A percentile compares a stretch with the other conserved stretches of the same genome.
phyloP scores from a whole-genome alignment of 495 filamentous ascomycete species.

The Evernia prunastri region DNA sequence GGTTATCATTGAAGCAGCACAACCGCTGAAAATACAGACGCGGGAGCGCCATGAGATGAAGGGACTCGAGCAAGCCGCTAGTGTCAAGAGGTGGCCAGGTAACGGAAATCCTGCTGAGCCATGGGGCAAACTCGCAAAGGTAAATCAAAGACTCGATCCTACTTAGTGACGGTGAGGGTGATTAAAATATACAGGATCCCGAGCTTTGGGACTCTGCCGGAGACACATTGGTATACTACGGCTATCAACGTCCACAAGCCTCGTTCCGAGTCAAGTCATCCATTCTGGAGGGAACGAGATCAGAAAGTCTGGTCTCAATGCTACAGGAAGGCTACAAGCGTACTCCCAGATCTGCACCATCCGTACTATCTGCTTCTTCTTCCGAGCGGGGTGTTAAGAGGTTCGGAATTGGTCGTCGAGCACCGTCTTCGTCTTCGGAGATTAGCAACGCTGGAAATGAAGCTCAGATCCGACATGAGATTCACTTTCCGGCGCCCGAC shows the following conservation, averaged over 20 bases:
- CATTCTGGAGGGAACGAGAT: slow-evolving; percentile 36
- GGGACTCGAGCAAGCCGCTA: slow-evolving; percentile 24
- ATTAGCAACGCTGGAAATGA: not conserved
- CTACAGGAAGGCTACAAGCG: slow-evolving; percentile 6
- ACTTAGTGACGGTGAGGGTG: not conserved
- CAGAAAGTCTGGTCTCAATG: slow-evolving; percentile 26
- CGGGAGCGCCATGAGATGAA: slow-evolving; percentile 19
- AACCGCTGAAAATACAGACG: not conserved
- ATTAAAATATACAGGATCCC: slow-evolving; percentile 38
- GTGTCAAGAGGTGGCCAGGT: slow-evolving; percentile 22
- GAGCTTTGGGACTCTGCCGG: slow-evolving; percentile 58
- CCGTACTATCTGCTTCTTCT: not conserved
- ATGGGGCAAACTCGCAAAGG: slow-evolving; percentile 25
- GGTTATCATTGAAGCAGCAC: slow-evolving; percentile 3
- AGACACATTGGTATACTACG: slow-evolving; percentile 55
- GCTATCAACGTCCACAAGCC: slow-evolving; percentile 39
- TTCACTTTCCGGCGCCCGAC: slow-evolving; percentile 50
- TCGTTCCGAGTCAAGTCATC: slow-evolving; percentile 54
- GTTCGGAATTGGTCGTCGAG: not conserved
- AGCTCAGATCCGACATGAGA: slow-evolving; percentile 36
- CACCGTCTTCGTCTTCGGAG: not conserved
- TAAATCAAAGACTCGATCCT: not conserved
- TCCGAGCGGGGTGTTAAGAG: not conserved
- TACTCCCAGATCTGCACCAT: not conserved
- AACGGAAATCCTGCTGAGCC: slow-evolving; percentile 17